A percentile compares a stretch with the other conserved stretches of the same genome.
phyloP scores from a whole-genome alignment of 495 filamentous ascomycete genomes.

The Podospora appendiculata region DNA sequence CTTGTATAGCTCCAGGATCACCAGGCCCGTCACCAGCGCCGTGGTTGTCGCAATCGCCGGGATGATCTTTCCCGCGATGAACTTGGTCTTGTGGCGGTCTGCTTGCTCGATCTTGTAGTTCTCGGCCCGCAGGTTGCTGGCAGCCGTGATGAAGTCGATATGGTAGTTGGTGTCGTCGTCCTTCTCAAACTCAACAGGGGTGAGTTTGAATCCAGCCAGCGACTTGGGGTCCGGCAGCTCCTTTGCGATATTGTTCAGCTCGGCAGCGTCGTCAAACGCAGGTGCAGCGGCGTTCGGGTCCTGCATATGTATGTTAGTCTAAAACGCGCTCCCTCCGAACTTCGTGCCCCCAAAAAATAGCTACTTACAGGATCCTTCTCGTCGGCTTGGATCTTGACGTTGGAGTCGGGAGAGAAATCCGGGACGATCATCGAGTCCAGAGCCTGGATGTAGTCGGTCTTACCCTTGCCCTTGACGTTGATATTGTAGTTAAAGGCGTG shows the following conservation, averaged over 20 bases:
- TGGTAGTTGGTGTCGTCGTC: conserved; percentile 97
- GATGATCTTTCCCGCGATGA: conserved; percentile 99
- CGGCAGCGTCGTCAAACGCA: conserved; percentile 60
- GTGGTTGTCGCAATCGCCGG: conserved; percentile 98
- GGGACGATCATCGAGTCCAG: conserved; percentile 92
- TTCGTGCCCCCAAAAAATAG: not conserved
- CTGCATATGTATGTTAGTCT: conserved; percentile 19
- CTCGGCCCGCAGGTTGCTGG: conserved; percentile 91
- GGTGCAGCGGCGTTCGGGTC: conserved; percentile 71
- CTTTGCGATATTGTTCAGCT: conserved; percentile 58
- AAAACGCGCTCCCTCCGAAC: conserved; percentile 3
- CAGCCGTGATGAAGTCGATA: conserved; percentile 98
- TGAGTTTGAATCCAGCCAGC: conserved; percentile 77
- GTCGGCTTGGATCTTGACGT: conserved; percentile 93
- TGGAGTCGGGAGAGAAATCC: conserved; percentile 85
- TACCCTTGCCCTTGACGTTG: conserved; percentile 63
- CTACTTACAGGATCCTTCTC: conserved; percentile 74
- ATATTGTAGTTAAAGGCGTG: conserved; percentile 98
- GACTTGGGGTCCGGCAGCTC: conserved; percentile 70
- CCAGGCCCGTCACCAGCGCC: conserved; percentile 88
- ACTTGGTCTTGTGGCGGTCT: conserved; percentile 96
- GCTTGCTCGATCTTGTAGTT: conserved; percentile 94
- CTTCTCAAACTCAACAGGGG: conserved; percentile 97
- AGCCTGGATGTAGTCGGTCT: conserved; percentile 63
- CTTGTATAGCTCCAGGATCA: conserved; percentile 92